phyloP scores from a whole-genome alignment of 2,329 filamentous ascomycete genomes.

The Zymoseptoria tritici region DNA sequence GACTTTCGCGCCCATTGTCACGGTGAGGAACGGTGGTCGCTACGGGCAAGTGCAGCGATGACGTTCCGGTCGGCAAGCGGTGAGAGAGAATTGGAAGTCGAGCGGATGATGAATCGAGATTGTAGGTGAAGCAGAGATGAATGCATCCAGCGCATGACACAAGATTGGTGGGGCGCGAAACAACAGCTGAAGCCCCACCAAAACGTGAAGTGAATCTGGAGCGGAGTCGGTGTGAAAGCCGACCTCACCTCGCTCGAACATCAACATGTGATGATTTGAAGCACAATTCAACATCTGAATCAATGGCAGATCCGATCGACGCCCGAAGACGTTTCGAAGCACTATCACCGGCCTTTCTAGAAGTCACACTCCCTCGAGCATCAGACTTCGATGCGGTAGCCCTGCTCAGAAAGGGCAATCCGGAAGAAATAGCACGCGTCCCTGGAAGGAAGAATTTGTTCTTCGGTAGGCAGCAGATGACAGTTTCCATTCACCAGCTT shows the following conservation, averaged over 20 bases:
- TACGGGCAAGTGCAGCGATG: not conserved
- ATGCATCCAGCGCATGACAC: not conserved
- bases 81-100: too few relatives aligned
- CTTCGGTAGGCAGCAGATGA: conserved; percentile 18
- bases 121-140: not conserved
- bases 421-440: conserved; percentile 18
- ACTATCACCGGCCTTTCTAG: conserved; percentile 19
- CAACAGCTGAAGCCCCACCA: not conserved
- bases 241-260: not conserved
- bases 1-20: conserved; percentile 61
- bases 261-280: not conserved
- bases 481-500: conserved; percentile 6
- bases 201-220: not conserved
- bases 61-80: not conserved
- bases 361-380: conserved; percentile 21
- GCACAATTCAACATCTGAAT: not conserved
- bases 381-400: conserved; percentile 16
- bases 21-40: conserved; percentile 34
- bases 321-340: conserved; percentile 17
- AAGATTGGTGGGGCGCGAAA: not conserved
- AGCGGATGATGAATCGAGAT: not conserved
- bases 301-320: conserved; percentile 3
- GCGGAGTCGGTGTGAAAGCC: not conserved
- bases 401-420: conserved; percentile 13
- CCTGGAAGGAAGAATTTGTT: conserved; percentile 24